phyloP scores from a whole-genome alignment of 306 rosid species.

The Betula pendula region DNA sequence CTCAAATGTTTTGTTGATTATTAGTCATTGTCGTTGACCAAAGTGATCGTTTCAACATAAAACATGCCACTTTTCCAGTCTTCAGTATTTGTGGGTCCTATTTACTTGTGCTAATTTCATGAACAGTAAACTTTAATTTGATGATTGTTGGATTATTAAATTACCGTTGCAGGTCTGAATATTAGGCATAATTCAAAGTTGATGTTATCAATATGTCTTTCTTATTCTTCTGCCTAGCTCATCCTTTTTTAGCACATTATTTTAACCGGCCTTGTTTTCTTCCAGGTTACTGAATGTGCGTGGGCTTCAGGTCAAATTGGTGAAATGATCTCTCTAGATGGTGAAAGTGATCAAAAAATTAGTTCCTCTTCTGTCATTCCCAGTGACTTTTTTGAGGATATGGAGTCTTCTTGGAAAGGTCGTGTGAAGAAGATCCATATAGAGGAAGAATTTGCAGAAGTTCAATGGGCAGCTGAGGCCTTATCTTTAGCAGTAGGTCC shows the following conservation, averaged over 20 bases:
- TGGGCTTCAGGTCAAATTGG: constrained; percentile 62
- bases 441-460: constrained; percentile 60
- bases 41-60: not conserved
- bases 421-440: constrained; percentile 83
- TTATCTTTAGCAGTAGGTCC: constrained; percentile 73
- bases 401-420: constrained; percentile 88
- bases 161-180: constrained; percentile 6
- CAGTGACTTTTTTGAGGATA: constrained; percentile 78
- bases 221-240: constrained; percentile 5
- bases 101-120: constrained; percentile 14
- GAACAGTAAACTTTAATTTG: not conserved
- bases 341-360: constrained; percentile 61
- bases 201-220: not conserved
- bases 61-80: not conserved
- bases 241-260: constrained; percentile 19
- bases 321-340: constrained; percentile 66
- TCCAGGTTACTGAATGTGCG: constrained; percentile 76
- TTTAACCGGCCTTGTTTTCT: constrained; percentile 16
- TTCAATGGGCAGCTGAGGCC: constrained; percentile 74
- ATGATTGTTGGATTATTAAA: constrained; percentile 4
- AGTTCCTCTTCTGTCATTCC: constrained; percentile 74
- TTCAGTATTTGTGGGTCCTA: not conserved
- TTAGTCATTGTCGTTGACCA: not conserved
- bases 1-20: not conserved
- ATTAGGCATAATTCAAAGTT: not conserved